Conservation (phyloP, 805 yeast species). For the Wickerhamomyces pijperi region DNA sequence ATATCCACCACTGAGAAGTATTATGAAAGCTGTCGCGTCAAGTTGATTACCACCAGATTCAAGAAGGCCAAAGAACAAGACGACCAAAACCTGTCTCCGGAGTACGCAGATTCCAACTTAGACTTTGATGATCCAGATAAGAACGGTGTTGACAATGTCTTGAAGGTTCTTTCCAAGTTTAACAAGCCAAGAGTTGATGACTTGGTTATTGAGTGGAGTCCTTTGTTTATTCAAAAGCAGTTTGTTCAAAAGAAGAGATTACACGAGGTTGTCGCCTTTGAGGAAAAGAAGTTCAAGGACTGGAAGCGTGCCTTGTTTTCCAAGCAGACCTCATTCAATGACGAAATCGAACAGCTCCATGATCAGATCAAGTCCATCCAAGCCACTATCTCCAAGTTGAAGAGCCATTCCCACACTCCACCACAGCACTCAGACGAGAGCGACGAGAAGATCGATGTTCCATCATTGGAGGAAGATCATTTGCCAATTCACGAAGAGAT, state of each 20-base stretch:
- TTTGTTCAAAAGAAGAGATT: conserved; percentile 31
- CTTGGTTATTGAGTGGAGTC: conserved; percentile 30
- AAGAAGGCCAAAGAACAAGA: conserved; percentile 15
- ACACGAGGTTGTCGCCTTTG: conserved; percentile 30
- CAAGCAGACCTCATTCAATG: conserved; percentile 45
- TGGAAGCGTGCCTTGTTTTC: conserved; percentile 48
- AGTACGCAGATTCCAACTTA: conserved; percentile 4
- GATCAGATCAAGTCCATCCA: conserved; percentile 10
- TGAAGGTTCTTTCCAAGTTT: conserved; percentile 27
- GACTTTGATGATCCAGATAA: conserved; percentile 18
- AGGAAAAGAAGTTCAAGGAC: conserved; percentile 47
- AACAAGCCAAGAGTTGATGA: conserved; percentile 27
- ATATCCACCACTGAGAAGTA: conserved; percentile 64
- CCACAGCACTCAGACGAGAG: background rate
- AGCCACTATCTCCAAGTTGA: background rate
- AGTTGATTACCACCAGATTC: conserved; percentile 40
- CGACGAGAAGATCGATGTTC: background rate
- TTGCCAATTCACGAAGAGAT: background rate
- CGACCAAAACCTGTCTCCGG: conserved; percentile 2
- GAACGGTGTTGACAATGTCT: conserved; percentile 24
- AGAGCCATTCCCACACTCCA: background rate
- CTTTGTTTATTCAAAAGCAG: conserved; percentile 35
- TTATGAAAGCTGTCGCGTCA: conserved; percentile 58
- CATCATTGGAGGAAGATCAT: background rate
- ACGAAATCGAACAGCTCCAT: conserved; percentile 32